Evolutionary conservation across 2,329 filamentous ascomycete genomes (phyloP), one percentile per base, ranked within the genome.

Genomic region (Drechslera avenae): DNA sequence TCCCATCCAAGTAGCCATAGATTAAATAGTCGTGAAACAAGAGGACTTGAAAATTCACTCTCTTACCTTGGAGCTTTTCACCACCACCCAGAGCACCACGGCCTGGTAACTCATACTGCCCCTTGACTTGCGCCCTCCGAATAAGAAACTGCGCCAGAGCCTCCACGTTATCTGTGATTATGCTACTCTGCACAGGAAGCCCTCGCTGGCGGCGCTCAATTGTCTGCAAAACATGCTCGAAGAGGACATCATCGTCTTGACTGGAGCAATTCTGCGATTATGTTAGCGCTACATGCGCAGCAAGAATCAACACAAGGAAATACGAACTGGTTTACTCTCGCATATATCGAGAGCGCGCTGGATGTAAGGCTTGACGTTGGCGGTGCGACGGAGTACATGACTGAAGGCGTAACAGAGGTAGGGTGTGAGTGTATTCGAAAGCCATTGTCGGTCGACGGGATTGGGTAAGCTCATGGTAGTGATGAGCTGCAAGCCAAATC

Each of bases 201-300:
- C 48, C 31, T 28, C 35, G 46, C 10, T 54, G 33, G 7, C 43
- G 44, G 21, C 39, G 40, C 31, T 50, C 48, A 34, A 57, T 43
- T 3, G 58, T 50, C 36, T 52, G 48, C 23, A 46, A 57, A n/a
- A 59, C 36, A n/a, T 53, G 50, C 39, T 60, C 56, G n/a, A 60
- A 56, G 1, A 39, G 3, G 7, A 57, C 32, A 18, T 59, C 56
- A 28, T 51, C 46, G 36, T 49, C 46, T 17, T 59, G 53, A 5
- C 19, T 51, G 3, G 48, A 41, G 2, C 23, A 23, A n/a, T 40
- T 37, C 49, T 60, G 36, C 2, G 46, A 26, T 6, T 2, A 12
- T 5, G n/a, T 42, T 10, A 39, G 28, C 19, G 30, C 16, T 2
- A 35, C 12, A 9, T 3, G 14, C 1, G 21, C 9, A 2, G n/a